Evolutionary conservation across 805 yeast genomes (phyloP).

Genomic region (Zygoascus flipseniorum): DNA sequence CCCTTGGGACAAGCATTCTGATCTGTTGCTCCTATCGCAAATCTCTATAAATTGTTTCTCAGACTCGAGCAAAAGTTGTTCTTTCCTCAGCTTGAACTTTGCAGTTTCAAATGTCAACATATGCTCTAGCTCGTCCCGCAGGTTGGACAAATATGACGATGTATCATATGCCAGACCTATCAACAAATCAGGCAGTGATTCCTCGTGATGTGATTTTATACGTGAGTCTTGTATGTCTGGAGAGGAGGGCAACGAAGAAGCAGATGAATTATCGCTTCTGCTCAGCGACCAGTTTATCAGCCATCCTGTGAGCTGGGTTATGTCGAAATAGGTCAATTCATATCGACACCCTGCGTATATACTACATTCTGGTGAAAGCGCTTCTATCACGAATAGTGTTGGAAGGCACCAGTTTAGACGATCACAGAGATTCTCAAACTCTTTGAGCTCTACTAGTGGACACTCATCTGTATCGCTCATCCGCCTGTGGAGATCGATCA

Average conservation of each 20-base stretch:
- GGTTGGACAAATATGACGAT: neutral
- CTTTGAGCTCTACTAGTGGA: neutral
- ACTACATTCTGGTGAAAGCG: neutral
- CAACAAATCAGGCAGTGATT: neutral
- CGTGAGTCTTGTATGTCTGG: neutral
- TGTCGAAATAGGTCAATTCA: neutral
- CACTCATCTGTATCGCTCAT: neutral
- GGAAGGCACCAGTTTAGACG: neutral
- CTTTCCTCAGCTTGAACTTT: conserved; percentile 5
- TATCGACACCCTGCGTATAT: neutral
- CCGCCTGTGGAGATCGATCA: neutral
- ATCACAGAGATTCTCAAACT: neutral
- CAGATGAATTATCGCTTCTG: neutral
- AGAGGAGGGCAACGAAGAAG: neutral
- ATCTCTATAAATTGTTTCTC: conserved; percentile 15
- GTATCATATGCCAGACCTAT: neutral
- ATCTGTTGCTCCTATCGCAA: conserved; percentile 12
- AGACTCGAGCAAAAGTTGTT: conserved; percentile 5
- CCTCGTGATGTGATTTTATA: neutral
- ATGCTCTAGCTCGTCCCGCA: neutral
- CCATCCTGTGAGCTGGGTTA: neutral
- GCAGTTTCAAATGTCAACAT: conserved; percentile 10
- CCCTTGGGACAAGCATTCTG: conserved; percentile 14
- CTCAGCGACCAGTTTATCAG: neutral
- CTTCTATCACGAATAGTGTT: neutral